These are phyloP conservation scores for Draba incana DNA, from an alignment of 345 rosid species.

Conservation along the genomic window DNA sequence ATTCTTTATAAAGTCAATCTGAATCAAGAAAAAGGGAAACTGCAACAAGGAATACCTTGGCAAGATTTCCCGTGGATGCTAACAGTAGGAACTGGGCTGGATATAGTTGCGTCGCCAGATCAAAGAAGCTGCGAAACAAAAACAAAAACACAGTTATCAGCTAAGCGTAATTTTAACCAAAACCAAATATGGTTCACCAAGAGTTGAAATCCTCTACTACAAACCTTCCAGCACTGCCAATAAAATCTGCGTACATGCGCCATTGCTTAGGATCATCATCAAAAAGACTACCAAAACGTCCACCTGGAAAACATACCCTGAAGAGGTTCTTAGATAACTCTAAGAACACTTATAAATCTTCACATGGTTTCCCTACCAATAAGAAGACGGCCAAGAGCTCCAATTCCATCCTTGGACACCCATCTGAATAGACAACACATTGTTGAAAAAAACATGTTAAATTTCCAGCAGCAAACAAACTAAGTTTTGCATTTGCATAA, in stretches of 20 bases:
- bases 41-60: slow-evolving; percentile 65
- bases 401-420: slow-evolving; percentile 99
- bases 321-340: slow-evolving; percentile 31
- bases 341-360: slow-evolving; percentile 21
- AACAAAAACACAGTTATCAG: slow-evolving; percentile 3
- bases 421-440: slow-evolving; percentile 63
- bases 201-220: slow-evolving; percentile 21
- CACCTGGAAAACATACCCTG: slow-evolving; percentile 61
- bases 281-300: slow-evolving; percentile 85
- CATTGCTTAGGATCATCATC: slow-evolving; percentile 99
- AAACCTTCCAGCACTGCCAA: slow-evolving; percentile 97
- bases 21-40: slow-evolving; percentile 12
- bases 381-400: slow-evolving; percentile 90
- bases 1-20: not conserved
- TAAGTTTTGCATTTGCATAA: not conserved
- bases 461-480: slow-evolving; percentile 15
- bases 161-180: no score
- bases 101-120: slow-evolving; percentile 82
- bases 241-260: slow-evolving; percentile 99
- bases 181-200: slow-evolving; percentile 19
- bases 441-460: not conserved
- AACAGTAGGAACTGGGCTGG: slow-evolving; percentile 86
- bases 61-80: slow-evolving; percentile 93
- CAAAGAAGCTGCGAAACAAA: slow-evolving; percentile 74
- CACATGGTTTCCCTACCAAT: slow-evolving; percentile 62